A percentile compares a stretch with the other conserved stretches of the same genome.
These are phyloP conservation scores for Coemansia sp. DNA, from an alignment of 371 early-diverging fungal species.

Conservation along the genomic window DNA sequence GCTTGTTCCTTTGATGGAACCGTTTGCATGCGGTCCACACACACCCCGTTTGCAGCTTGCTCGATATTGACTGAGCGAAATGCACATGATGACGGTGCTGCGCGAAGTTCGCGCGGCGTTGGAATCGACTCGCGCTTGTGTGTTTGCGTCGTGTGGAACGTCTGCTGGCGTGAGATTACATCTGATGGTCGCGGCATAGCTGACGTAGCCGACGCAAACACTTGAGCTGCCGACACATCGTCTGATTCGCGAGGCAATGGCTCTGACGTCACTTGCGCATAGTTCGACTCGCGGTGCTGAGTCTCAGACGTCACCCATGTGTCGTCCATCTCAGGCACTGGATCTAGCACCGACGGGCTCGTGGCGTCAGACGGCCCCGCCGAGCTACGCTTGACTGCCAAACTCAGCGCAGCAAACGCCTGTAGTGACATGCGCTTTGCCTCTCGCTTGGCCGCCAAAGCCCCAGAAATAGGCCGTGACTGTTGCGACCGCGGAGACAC, in stretches of 20 bases:
- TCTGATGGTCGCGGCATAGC: conserved; percentile 13
- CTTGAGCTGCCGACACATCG: conserved; percentile 4
- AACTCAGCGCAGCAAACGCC: background rate
- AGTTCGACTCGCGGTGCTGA: conserved; percentile 2
- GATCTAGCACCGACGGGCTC: conserved; percentile 14
- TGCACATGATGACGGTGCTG: conserved; percentile 24
- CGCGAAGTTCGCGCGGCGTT: conserved; percentile 13
- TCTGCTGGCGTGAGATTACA: background rate
- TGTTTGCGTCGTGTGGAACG: conserved; percentile 12
- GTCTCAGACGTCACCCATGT: conserved; percentile 14
- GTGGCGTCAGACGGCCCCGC: conserved; percentile 4
- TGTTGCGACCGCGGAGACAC: background rate
- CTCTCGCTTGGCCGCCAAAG: conserved; percentile 1
- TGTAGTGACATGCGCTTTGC: conserved; percentile 22
- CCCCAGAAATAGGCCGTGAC: conserved; percentile 16
- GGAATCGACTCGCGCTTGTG: conserved; percentile 41
- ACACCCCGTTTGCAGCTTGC: background rate
- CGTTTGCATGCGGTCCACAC: no score
- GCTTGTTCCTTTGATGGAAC: no score
- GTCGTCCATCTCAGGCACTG: conserved; percentile 33
- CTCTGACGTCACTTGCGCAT: conserved; percentile 10
- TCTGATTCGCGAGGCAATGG: conserved; percentile 2
- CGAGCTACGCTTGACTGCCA: background rate
- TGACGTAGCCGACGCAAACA: conserved; percentile 17
- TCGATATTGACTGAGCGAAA: conserved; percentile 18